A percentile compares a stretch with the other conserved stretches of the same genome.
These are phyloP conservation scores for Hygrophorus russula DNA, from an alignment of 768 basidiomycete genomes.

Conservation along the genomic window DNA sequence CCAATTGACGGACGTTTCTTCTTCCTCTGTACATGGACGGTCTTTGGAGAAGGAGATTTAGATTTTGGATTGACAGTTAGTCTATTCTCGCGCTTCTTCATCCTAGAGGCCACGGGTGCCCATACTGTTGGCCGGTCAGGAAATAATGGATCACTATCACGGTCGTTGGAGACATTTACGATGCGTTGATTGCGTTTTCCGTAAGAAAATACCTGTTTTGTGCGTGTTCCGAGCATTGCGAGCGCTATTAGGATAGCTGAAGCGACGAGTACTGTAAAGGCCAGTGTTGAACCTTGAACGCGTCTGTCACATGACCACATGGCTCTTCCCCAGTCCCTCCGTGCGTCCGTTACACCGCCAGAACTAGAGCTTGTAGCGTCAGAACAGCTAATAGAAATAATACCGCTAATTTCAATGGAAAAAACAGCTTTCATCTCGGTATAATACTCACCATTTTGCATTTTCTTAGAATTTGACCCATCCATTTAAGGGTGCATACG, in stretches of 20 bases:
- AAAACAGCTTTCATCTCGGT: slow-evolving; percentile 88
- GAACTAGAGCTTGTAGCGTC: slow-evolving; percentile 86
- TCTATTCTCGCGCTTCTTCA: slow-evolving; percentile 35
- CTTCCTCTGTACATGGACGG: slow-evolving; percentile 24
- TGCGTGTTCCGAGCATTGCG: slow-evolving; percentile 47
- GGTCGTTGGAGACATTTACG: slow-evolving; percentile 33
- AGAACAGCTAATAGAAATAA: slow-evolving; percentile 75
- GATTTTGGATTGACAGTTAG: slow-evolving; percentile 16
- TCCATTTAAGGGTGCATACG: slow-evolving; percentile 69
- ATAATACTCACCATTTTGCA: slow-evolving; percentile 13
- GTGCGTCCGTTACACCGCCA: slow-evolving; percentile 64
- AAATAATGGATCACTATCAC: slow-evolving; percentile 6
- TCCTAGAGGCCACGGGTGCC: slow-evolving; percentile 29
- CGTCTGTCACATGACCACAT: slow-evolving; percentile 33
- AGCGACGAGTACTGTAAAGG: slow-evolving; percentile 9
- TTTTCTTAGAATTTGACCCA: slow-evolving; percentile 6
- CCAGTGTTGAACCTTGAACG: slow-evolving; percentile 12
- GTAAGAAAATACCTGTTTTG: slow-evolving; percentile 56
- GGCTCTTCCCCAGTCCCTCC: slow-evolving; percentile 68
- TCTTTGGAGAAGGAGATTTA: slow-evolving; percentile 24
- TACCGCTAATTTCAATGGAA: slow-evolving; percentile 86
- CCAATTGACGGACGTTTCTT: slow-evolving; percentile 28
- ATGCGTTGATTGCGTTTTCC: slow-evolving; percentile 53
- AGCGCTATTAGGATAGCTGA: slow-evolving; percentile 5
- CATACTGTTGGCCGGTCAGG: slow-evolving; percentile 25